phyloP scores from a whole-genome alignment of 169 alveolate species.

The Plasmodium coatneyi region DNA sequence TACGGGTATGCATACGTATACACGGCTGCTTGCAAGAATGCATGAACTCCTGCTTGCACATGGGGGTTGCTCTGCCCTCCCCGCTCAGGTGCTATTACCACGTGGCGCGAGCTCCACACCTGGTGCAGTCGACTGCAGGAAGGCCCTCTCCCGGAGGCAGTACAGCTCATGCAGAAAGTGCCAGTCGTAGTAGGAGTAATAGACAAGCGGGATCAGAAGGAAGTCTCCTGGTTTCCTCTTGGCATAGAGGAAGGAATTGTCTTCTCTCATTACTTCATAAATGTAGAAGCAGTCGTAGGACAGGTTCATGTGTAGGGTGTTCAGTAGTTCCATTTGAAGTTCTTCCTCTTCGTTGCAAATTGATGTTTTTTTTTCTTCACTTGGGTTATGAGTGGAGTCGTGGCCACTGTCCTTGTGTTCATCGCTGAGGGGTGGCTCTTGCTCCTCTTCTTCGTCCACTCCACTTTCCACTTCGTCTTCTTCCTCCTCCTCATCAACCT shows the following conservation, averaged over 20 bases:
- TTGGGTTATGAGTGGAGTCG: not conserved
- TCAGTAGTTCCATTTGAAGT: constrained; percentile 3
- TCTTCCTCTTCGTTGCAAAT: constrained; percentile 5
- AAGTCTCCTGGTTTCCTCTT: constrained; percentile 55
- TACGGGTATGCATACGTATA: not conserved
- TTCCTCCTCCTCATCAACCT: not conserved
- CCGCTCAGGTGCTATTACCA: not conserved
- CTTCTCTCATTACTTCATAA: constrained; percentile 53
- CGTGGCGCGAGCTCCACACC: not conserved
- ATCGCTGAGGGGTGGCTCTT: not conserved
- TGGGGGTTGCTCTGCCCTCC: not conserved
- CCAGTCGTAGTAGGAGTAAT: constrained; percentile 34
- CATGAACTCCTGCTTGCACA: not conserved
- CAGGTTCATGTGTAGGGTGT: constrained; percentile 35
- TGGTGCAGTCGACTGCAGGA: not conserved
- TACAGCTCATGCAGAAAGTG: constrained; percentile 23
- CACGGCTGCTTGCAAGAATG: not conserved
- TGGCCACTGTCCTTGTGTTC: not conserved
- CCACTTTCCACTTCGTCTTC: not conserved
- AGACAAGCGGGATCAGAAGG: constrained; percentile 33
- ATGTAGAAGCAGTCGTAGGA: constrained; percentile 44
- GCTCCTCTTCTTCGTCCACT: no score
- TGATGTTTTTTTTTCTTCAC: not conserved
- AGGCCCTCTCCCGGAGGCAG: not conserved
- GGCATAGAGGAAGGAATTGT: constrained; percentile 21